Evolutionary conservation across 2,329 filamentous ascomycete species (phyloP), one percentile per base, ranked within the genome.

Genomic region (Apiospora saccharicola): DNA sequence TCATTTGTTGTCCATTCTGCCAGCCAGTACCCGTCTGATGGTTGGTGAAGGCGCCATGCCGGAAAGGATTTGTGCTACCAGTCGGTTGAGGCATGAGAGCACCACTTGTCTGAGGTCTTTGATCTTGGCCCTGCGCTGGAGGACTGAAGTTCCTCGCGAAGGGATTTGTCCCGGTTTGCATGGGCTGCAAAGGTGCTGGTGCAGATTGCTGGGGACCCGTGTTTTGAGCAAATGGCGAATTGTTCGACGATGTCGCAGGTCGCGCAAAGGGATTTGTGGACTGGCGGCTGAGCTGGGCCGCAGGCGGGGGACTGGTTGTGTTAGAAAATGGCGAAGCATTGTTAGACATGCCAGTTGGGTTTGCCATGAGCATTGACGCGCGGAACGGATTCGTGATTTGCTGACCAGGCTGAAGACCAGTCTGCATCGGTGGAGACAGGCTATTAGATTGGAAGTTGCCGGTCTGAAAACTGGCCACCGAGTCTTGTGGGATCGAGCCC

Each of bases 1-100:
- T 96, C 12, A 92, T 89, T 78, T 94, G 90, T 75, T 92, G 91
- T 73, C 90, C 90, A 75, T 92, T 89, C 81, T 98, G 95, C 94
- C 96, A 98, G 1, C 94, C 94, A 81, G 94, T 88, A 0, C 96
- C 95, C 0, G 95, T 97, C 74, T 91, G 88, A 78, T 97, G 95
- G 79, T 97, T 96, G 70, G 97, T 92, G 81, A 98, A 97, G 4
- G 92, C 91, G 67, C 93, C 94, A 80, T 98, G 95, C 22, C 96
- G 90, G 88, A 98, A 98, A 0, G 96, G 96, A 78, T 99, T 99
- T 2, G 95, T 98, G 78, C 90, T 94, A 12, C 95, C 95, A 0
- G 95, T 98, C 1, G 92, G 89, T 78, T 96, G 94, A 2, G 94
- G 90, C 70, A 88, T 88, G 6, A 96, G 83, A 68, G 81, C 82